Evolutionary conservation across 345 rosid species (phyloP).

Genomic region (Dipteronia sinensis): DNA sequence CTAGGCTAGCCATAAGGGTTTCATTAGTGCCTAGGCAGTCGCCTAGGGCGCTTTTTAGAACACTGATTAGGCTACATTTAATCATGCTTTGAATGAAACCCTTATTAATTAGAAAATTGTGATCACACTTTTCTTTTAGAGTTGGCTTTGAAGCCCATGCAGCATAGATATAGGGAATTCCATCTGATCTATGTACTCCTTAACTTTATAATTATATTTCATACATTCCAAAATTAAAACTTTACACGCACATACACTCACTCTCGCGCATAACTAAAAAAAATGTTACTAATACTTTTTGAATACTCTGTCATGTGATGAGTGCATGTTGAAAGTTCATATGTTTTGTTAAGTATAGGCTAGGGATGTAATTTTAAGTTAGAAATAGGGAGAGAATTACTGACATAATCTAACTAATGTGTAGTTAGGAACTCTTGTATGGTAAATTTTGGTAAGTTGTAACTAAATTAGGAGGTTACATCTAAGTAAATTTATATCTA

Average conservation of each 20-base stretch:
- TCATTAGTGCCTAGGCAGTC: too few species aligned
- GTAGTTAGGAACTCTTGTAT: neutral
- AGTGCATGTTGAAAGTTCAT: neutral
- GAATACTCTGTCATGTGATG: too few species aligned
- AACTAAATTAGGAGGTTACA: too few species aligned
- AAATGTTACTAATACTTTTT: too few species aligned
- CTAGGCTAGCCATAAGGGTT: too few species aligned
- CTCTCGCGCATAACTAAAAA: too few species aligned
- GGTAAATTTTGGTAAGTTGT: too few species aligned
- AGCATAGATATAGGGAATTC: neutral
- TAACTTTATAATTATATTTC: neutral
- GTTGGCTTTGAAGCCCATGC: neutral
- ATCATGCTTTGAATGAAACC: neutral
- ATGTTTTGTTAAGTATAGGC: neutral
- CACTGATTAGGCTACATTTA: neutral
- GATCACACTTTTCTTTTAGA: neutral
- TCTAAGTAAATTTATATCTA: neutral
- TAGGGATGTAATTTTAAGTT: neutral
- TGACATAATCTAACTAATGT: too few species aligned
- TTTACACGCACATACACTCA: neutral
- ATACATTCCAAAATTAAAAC: neutral
- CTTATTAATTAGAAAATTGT: neutral
- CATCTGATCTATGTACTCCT: neutral
- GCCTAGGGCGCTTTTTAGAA: too few species aligned
- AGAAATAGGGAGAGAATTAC: too few species aligned